These are phyloP conservation scores for Serendipita vermifera DNA, from an alignment of 768 basidiomycete species.

Conservation along the genomic window DNA sequence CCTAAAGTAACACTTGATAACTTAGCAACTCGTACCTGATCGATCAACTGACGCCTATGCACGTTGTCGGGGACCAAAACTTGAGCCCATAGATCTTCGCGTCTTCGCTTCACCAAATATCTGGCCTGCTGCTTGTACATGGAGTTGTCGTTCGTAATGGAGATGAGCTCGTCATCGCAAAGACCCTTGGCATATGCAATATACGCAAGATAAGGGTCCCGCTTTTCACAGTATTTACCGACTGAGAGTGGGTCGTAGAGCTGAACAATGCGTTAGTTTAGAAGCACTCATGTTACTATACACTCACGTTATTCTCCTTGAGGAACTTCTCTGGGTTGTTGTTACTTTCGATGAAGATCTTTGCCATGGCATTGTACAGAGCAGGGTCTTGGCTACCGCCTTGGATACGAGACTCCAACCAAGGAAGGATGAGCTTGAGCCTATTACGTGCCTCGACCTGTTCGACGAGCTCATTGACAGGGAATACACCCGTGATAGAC, in stretches of 20 bases:
- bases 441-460: constrained; percentile 96
- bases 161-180: constrained; percentile 94
- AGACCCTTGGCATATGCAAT: constrained; percentile 99
- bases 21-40: constrained; percentile 46
- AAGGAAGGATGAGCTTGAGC: constrained; percentile 91
- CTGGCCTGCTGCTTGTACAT: constrained; percentile 99
- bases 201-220: constrained; percentile 96
- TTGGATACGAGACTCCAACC: constrained; percentile 88
- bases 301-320: constrained; percentile 91
- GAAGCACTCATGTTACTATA: not conserved
- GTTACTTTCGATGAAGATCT: constrained; percentile 98
- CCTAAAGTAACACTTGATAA: not conserved
- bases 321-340: constrained; percentile 96
- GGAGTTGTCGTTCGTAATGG: constrained; percentile 95
- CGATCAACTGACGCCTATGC: constrained; percentile 85
- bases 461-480: constrained; percentile 92
- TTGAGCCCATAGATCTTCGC: constrained; percentile 91
- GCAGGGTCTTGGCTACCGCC: constrained; percentile 89
- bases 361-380: constrained; percentile 93
- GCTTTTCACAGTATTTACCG: constrained; percentile 97
- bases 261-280: constrained; percentile 28
- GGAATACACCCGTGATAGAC: constrained; percentile 93
- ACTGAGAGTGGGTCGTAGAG: constrained; percentile 94
- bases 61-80: constrained; percentile 82
- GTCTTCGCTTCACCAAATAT: constrained; percentile 92